phyloP scores from a whole-genome alignment of 768 basidiomycete species.

The Rhizopogon roseolus region DNA sequence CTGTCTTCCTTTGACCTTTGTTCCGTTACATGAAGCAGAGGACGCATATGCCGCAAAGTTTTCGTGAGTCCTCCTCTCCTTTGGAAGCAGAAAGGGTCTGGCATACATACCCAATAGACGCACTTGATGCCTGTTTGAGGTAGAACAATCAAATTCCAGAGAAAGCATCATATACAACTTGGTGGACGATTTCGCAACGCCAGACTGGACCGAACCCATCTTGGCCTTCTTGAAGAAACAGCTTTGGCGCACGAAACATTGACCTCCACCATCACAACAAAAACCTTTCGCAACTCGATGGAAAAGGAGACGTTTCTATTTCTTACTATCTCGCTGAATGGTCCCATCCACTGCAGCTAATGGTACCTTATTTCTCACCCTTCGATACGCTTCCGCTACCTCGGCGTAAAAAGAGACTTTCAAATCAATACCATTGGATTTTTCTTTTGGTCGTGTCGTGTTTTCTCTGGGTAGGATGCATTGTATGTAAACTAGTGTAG shows the following conservation, averaged over 20 bases:
- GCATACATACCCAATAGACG: neutral
- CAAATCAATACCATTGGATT: too few relatives aligned
- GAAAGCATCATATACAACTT: neutral
- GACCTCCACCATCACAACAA: neutral
- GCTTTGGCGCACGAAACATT: neutral
- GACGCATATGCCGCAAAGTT: conserved; percentile 21
- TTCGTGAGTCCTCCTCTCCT: conserved; percentile 10
- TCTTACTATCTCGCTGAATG: too few relatives aligned
- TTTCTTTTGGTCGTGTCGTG: too few relatives aligned
- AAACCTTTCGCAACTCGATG: too few relatives aligned
- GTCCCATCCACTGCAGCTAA: too few relatives aligned
- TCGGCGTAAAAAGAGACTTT: too few relatives aligned
- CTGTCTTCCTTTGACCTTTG: conserved; percentile 16
- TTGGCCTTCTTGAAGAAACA: too few relatives aligned
- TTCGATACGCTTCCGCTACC: too few relatives aligned
- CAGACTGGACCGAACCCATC: neutral
- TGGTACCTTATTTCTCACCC: too few relatives aligned
- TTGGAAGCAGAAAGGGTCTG: neutral
- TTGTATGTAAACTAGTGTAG: too few relatives aligned
- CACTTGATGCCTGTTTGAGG: neutral
- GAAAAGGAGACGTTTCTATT: too few relatives aligned
- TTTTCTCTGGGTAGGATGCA: too few relatives aligned
- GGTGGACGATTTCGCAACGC: neutral
- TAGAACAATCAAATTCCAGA: neutral
- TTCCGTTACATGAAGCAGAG: conserved; percentile 24